A percentile compares a stretch with the other conserved stretches of the same genome.
Conservation (phyloP, 179 eudicot genomes). For the Camellia oleifera region DNA sequence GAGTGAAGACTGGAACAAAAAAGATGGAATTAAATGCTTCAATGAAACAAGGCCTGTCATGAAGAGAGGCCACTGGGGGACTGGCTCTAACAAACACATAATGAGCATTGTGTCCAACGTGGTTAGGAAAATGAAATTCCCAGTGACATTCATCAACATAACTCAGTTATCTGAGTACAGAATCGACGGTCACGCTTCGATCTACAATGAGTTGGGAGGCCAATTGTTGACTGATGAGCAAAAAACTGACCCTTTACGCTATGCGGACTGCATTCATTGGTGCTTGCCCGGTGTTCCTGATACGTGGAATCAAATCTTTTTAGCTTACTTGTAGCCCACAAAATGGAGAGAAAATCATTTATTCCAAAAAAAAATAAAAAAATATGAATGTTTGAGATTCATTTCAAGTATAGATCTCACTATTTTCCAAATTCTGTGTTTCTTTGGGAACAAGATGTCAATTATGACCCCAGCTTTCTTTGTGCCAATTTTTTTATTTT, state of each 20-base stretch:
- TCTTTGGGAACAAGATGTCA: too few species aligned
- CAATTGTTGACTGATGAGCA: conserved; percentile 62
- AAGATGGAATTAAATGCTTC: conserved; percentile 66
- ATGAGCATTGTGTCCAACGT: conserved; percentile 61
- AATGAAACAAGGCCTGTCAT: conserved; percentile 78
- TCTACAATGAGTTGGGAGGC: conserved; percentile 74
- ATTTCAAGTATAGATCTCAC: too few species aligned
- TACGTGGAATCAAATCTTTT: conserved; percentile 80
- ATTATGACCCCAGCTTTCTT: too few species aligned
- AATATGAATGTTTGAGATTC: too few species aligned
- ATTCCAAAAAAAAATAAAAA: too few species aligned
- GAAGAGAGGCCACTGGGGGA: conserved; percentile 76
- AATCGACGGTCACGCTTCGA: conserved; percentile 69
- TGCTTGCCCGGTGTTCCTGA: conserved; percentile 96
- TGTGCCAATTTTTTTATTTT: too few species aligned
- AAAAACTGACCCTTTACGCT: conserved; percentile 62
- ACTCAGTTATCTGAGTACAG: conserved; percentile 88
- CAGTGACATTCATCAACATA: conserved; percentile 61
- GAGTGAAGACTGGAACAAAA: conserved; percentile 70
- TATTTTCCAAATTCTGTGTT: too few species aligned
- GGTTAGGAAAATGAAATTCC: conserved; percentile 63
- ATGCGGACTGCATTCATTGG: conserved; percentile 97
- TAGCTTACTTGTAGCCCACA: conserved; percentile 43
- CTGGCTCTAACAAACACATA: conserved; percentile 63
- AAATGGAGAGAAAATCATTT: neutral